Conservation (phyloP, 2,329 filamentous ascomycete genomes). For the Claviceps cyperi region DNA sequence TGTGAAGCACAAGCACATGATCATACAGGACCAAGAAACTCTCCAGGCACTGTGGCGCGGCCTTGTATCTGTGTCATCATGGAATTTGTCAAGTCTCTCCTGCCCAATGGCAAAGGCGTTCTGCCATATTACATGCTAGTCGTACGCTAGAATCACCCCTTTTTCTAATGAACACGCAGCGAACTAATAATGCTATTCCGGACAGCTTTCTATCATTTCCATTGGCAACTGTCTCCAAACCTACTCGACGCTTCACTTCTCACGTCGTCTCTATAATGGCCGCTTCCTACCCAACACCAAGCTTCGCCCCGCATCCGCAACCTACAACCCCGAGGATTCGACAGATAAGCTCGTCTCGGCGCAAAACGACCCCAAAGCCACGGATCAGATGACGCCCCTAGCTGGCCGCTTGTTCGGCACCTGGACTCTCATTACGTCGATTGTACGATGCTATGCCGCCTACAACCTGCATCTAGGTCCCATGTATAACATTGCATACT, state of each 20-base stretch:
- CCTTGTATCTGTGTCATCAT: conserved; percentile 16
- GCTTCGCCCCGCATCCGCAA: conserved; percentile 25
- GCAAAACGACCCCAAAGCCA: conserved; percentile 30
- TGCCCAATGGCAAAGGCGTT: conserved; percentile 36
- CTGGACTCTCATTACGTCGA: conserved; percentile 66
- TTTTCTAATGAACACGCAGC: background rate
- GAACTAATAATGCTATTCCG: background rate
- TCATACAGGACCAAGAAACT: background rate
- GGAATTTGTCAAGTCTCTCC: conserved; percentile 29
- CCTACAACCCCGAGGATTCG: conserved; percentile 37
- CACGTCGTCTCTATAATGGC: conserved; percentile 73
- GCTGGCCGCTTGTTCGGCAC: conserved; percentile 72
- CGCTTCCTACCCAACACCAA: conserved; percentile 38
- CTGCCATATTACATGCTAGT: conserved; percentile 45
- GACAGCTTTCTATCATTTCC: conserved; percentile 66
- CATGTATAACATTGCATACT: conserved; percentile 67
- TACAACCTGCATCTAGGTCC: conserved; percentile 62
- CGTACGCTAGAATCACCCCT: conserved; percentile 22
- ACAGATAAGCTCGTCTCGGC: conserved; percentile 34
- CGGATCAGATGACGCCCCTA: conserved; percentile 57
- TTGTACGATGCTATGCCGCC: conserved; percentile 70
- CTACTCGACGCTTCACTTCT: conserved; percentile 67
- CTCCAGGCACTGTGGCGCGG: background rate
- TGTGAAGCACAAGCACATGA: background rate
- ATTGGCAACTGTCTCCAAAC: conserved; percentile 76